Evolutionary conservation across 352 stramenopile species (phyloP).

Genomic region (Globisporangium okanoganense): DNA sequence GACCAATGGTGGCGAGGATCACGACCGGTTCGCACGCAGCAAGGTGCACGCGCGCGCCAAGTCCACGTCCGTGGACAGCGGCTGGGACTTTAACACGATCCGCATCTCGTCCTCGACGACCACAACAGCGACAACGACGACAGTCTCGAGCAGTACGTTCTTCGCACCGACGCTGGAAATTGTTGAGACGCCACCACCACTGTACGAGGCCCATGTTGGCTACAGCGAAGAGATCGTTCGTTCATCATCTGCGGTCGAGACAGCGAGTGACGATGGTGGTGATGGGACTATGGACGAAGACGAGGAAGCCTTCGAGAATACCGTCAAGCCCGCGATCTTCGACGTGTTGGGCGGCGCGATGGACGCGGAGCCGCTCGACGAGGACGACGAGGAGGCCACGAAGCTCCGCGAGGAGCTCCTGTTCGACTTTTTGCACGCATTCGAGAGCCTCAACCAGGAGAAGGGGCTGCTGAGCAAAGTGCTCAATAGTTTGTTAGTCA

Average conservation of each 20-base stretch:
- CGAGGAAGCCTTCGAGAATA: conserved; percentile 53
- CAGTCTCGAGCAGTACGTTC: conserved; percentile 2
- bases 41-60: conserved; percentile 38
- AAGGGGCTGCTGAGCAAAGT: conserved; percentile 61
- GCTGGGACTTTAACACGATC: conserved; percentile 80
- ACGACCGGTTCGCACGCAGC: conserved; percentile 28
- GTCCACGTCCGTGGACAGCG: conserved; percentile 42
- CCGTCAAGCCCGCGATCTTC: conserved; percentile 80
- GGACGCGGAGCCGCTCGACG: conserved; percentile 16
- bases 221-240: conserved; percentile 2
- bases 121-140: not conserved
- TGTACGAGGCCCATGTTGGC: not conserved
- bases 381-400: conserved; percentile 26
- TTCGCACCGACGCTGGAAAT: conserved; percentile 9
- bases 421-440: conserved; percentile 74
- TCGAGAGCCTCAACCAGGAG: conserved; percentile 70
- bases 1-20: conserved; percentile 3
- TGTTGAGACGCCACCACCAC: not conserved
- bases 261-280: conserved; percentile 15
- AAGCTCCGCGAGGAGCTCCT: conserved; percentile 65
- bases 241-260: conserved; percentile 1
- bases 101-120: conserved; percentile 38
- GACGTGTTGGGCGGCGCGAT: conserved; percentile 57
- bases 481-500: conserved; percentile 42
- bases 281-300: conserved; percentile 25